These are phyloP conservation scores for Leccinum variicolor DNA, from an alignment of 768 basidiomycete genomes.

Conservation along the genomic window DNA sequence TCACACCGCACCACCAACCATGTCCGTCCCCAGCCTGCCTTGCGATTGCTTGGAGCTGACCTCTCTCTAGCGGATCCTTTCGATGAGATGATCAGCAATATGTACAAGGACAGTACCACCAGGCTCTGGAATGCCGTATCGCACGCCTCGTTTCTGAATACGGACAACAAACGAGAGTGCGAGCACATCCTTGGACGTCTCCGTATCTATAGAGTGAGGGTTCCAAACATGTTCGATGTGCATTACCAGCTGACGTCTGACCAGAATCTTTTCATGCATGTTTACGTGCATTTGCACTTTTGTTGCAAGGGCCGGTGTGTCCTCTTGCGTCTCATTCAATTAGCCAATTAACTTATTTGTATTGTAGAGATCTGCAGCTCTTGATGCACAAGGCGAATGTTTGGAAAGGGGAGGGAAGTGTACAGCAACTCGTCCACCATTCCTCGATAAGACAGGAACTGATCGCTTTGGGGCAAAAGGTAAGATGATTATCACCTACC, in stretches of 20 bases:
- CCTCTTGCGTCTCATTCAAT: background rate
- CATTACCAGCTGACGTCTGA: slow-evolving; percentile 3
- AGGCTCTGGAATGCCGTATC: slow-evolving; percentile 7
- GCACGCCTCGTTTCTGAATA: background rate
- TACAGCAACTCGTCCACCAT: slow-evolving; percentile 17
- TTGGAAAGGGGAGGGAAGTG: slow-evolving; percentile 15
- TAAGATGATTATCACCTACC: background rate
- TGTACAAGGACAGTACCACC: background rate
- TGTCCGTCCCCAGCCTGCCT: slow-evolving; percentile 10
- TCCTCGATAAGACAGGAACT: slow-evolving; percentile 14
- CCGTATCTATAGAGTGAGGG: slow-evolving; percentile 19
- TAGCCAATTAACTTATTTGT: background rate
- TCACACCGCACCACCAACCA: background rate
- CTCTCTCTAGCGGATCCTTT: slow-evolving; percentile 1
- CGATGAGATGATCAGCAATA: slow-evolving; percentile 1
- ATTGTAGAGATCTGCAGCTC: slow-evolving; percentile 5
- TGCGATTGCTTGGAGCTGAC: background rate
- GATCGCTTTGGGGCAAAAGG: slow-evolving; percentile 2
- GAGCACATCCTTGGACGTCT: slow-evolving; percentile 6
- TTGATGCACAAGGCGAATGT: slow-evolving; percentile 2
- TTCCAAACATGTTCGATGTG: background rate
- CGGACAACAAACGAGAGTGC: slow-evolving; percentile 1
- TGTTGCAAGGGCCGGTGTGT: slow-evolving; percentile 14
- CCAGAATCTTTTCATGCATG: slow-evolving; percentile 24
- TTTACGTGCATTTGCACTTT: slow-evolving; percentile 19